Base-by-base conservation (phyloP, 139 green algal species). In the Chlamydomonas sp. region DNA sequence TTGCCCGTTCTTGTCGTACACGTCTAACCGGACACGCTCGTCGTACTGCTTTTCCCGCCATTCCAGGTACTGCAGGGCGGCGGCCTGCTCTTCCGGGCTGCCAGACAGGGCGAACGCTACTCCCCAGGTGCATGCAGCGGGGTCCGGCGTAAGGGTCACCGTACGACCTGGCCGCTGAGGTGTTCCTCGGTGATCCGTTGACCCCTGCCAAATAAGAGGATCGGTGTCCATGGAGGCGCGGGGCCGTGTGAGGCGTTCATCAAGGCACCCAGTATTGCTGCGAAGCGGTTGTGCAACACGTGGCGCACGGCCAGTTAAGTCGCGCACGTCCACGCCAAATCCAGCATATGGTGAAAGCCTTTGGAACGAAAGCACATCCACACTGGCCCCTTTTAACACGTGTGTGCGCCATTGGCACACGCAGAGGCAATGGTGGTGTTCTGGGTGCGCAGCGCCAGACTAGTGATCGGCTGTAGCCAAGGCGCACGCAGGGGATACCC, bases 41-140 rank as follows among this genome's bases (percentile, higher is more conserved):
- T 98, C 96, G 85, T 98, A 98, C 91, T 98, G 93, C 90, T 98
- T 98, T 75, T 98, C 96, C 71, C 96, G 84, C 90, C 93, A 94
- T 83, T 97, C 93, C 49, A 98, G 88, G 69, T 97, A 97, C 68
- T 60, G 59, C 78, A 78, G 82, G 2, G 93, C 92, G n/a, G 86
- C 57, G n/a, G 90, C 86, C 85, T 94, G 93, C 76, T 96, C 81
- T 72, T 93, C 78, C 4, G 78, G 73, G 1, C 57, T 87, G 31
- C 94, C 94, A 17, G 90, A 85, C 10, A 96, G 77, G 77, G 80
- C 69, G 75, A 88, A 96, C 2, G 93, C 92, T 0, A 86, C 90
- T 3, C 94, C 94, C 88, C 94, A 96, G 67, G 92, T 95, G 3
- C 92, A 59, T 0, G 85, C 88, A 3, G 73, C 74, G 14, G 72